Evolutionary conservation across 1,139 yeast genomes (phyloP), one percentile per base, ranked within the genome.

Genomic region (Suhomyces atakaporum): DNA sequence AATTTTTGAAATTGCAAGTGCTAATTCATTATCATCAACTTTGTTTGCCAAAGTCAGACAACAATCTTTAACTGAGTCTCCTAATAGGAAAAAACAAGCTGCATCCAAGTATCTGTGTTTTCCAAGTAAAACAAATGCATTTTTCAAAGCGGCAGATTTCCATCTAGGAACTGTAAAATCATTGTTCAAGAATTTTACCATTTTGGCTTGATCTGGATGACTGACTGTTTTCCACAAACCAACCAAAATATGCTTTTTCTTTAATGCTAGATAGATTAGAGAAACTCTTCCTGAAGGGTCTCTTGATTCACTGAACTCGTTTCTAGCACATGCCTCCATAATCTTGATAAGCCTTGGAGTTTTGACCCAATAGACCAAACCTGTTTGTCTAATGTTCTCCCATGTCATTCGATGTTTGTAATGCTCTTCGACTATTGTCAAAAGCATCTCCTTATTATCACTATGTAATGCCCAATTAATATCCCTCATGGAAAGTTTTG

Each of bases 41-140:
- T 88, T 84, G 35, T 69, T 77, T 16, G 84, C 74, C 25, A 92
- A 54, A 0, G 88, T 90, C 53, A 75, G 79, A 27, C 86, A 84
- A 38, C 90, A 81, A 58, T 92, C 98, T 38, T 75, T 75, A 13
- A 87, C 62, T 1, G 88, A 69, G 38, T 75, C 92, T 0, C 85
- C 96, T n/a, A 92, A 68, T 25, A 92, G 62, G 60, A 92, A 92
- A 56, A 92, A 90, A 22, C 84, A 81, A 0, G 97, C 97, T 0
- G 97, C 95, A 59, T 90, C 95, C 53, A 77, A 62, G 53, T 75
- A 87, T 28, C 97, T 67, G 56, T 89, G 98, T 53, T 88, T 87
- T 39, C 97, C 89, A 44, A 92, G 60, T 28, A 92, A 64, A 0
- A 89, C 97, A 66, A 79, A 92, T 0, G 98, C 98, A 62, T 92